Evolutionary conservation across 73 alveolate genomes (phyloP), one percentile per base, ranked within the genome.

Genomic region (Paramecium primaurelia): DNA sequence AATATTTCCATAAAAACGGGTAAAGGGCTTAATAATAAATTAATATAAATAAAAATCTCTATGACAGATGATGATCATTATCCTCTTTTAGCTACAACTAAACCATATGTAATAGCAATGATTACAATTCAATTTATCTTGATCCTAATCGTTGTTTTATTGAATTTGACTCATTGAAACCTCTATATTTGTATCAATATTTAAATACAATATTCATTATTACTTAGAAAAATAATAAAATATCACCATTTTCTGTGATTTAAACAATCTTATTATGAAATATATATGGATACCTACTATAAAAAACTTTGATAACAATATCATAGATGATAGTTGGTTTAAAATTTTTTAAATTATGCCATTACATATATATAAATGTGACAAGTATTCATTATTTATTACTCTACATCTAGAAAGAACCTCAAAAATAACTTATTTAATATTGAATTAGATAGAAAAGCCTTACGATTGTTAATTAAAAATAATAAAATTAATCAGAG

Each of bases 1-100:
- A 73, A 34, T 73, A 64, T 64, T 64, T 64, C 84, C 84, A 64
- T 34, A 64, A 64, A 64, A 64, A 64, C 84, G 84, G 84, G 84
- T 64, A 64, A 64, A 34, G 14, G 69, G 69, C 69, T 54, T 54
- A 54, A 54, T 54, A 54, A 54, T 54, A 1, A 18, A 54, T 54
- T 54, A 54, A 54, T 16, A 54, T 54, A 54, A 54, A 54, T 54
- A 54, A 54, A 51, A 54, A n/a, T 16, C 49, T 40, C 49, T 18
- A 54, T 54, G 69, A 54, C 14, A 16, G 34, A 54, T 28, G 49
- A 64, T 34, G 84, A 28, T 32, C 84, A 28, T 64, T 34, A 64
- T 10, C 84, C 20, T 4, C 30, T 64, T 14, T 34, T 64, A 64
- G 22, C 49, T 3, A 64, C 22, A 26, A 25, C 84, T 32, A 34